Base-by-base conservation (phyloP, 345 rosid genomes). In the Noccaea bulbosa region DNA sequence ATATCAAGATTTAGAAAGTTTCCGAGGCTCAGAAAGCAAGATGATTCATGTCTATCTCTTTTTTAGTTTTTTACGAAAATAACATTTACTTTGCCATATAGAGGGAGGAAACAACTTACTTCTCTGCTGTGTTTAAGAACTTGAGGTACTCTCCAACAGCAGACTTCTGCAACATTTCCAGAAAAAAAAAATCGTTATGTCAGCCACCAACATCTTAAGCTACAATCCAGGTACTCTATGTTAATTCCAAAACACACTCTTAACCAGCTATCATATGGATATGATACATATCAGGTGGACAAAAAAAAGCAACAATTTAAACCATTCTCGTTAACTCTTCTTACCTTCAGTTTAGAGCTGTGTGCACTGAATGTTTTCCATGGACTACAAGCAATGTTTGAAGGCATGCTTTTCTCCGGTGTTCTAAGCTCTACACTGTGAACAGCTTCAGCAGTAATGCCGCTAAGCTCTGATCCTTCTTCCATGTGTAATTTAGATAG, bases 71-170 rank as follows among this genome's bases (percentile, higher is more conserved):
- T 14, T 17, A 38, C 6, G n/a, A 2, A 33, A 32, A 39, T n/a
- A 6, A 9, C 4, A 41, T 12, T 17, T 22, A 7, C 10, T 45
- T 45, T 12, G 30, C 11, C 1, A 3, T 2, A 24, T 2, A 24
- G 14, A 33, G 39, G 45, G 6, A 54, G 6, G 10, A 50, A 7
- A 59, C 5, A 11, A 81, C 96, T 86, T 72, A 87, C 92, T 85
- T 90, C 78, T 61, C 77, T 37, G 88, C 94, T 1, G 86, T 83
- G 71, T 91, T 91, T 54, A 91, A 56, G 62, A 91, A 70, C 66
- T 56, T 84, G 37, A 91, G 83, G 52, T 84, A 91, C 60, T 85
- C 92, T 56, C 81, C 81, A 74, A 84, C 80, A 38, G 84, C 80
- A 51, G 86, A 83, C 0, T 74, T 77, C 96, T 90, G 86, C 75